A percentile compares a stretch with the other conserved stretches of the same genome.
These are phyloP conservation scores for Scenedesmus sp. DNA, from an alignment of 163 green algal genomes.

Conservation along the genomic window DNA sequence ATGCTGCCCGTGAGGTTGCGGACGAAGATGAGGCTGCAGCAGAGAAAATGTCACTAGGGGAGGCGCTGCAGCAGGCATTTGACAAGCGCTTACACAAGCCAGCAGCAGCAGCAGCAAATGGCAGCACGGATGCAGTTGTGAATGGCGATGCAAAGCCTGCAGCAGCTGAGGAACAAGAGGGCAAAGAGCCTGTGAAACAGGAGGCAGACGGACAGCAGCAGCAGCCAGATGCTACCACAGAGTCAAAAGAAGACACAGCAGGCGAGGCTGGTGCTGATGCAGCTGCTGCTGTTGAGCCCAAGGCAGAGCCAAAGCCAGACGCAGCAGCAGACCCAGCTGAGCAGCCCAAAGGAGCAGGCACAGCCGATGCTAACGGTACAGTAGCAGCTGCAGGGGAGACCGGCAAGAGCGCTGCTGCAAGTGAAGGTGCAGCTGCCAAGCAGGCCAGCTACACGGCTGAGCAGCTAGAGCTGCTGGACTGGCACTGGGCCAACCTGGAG, in stretches of 20 bases:
- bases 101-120: slow-evolving; percentile 40
- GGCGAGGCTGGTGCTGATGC: background rate
- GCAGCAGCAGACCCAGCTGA: slow-evolving; percentile 37
- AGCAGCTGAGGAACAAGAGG: background rate
- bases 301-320: background rate
- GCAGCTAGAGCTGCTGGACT: slow-evolving; percentile 70
- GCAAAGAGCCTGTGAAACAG: slow-evolving; percentile 1
- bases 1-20: slow-evolving; percentile 38
- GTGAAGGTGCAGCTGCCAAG: background rate
- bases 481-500: slow-evolving; percentile 94
- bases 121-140: slow-evolving; percentile 17
- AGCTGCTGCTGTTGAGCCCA: background rate
- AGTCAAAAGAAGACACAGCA: too few relatives aligned
- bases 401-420: background rate
- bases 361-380: background rate
- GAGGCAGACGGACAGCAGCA: background rate
- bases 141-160: slow-evolving; percentile 3
- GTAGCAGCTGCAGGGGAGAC: background rate
- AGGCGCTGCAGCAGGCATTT: slow-evolving; percentile 30
- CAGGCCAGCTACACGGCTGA: slow-evolving; percentile 1
- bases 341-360: background rate
- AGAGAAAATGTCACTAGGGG: background rate
- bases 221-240: background rate
- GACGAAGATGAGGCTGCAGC: slow-evolving; percentile 40
- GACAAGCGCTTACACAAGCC: slow-evolving; percentile 9